Base-by-base conservation (phyloP, 805 yeast species). In the Cyberlindnera xylosilytica region DNA sequence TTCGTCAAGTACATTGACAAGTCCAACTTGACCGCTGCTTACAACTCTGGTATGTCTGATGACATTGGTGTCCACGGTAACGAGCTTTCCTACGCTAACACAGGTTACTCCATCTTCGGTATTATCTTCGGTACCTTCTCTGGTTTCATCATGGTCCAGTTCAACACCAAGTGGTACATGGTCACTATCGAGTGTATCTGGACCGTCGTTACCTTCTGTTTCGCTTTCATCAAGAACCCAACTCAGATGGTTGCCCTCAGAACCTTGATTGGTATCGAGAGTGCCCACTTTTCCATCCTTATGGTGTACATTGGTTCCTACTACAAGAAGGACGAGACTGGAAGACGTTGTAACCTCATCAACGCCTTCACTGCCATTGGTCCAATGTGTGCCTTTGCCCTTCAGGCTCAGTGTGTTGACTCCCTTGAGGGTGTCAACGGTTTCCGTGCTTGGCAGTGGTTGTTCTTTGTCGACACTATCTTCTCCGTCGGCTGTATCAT, bases 191-290 rank as follows among this genome's bases (percentile, higher is more conserved):
- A 46, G 31, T 24, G 36, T 28, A 11, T 32, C 5, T 85, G 93
- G 95, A 73, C 87, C 0, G 62, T 81, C 41, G 73, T 82, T 50
- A 83, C 90, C 1, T 67, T 85, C 37, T 74, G 73, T 11, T 65
- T 76, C 29, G 80, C 71, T 54, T 69, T 68, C 49, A 79, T 72
- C 34, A 68, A 70, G 18, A 68, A 65, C 10, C 74, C 75, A 13
- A 58, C 67, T 1, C 79, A 77, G 42, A 63, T 86, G 37, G 74
- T 79, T 58, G 90, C 74, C 1, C 61, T 79, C 42, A 65, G 93
- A 42, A 83, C 83, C 51, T 70, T 84, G 34, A 69, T 83, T 46
- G 89, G 85, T 39, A 74, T 78, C 0, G 93, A 87, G 57, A 78
- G 84, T 3, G 78, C 81, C n/a, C 75, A 70, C 52, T 71, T 77